A percentile compares a stretch with the other conserved stretches of the same genome.
These are phyloP conservation scores for Aureobasidium namibiae DNA, from an alignment of 2,329 filamentous ascomycete genomes.

Conservation along the genomic window DNA sequence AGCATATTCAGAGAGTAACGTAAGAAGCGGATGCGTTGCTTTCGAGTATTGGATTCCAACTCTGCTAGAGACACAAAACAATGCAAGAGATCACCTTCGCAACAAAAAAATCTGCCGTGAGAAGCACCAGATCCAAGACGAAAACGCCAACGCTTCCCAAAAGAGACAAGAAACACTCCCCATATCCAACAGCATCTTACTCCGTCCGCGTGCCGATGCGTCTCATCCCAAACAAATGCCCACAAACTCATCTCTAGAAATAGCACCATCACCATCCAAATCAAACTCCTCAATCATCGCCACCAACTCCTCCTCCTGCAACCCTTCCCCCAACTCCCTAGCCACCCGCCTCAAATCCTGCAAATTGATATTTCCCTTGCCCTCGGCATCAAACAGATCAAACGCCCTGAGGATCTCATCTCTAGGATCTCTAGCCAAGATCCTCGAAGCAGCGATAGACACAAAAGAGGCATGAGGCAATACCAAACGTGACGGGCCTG, in stretches of 20 bases:
- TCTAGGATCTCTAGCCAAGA: conserved; percentile 72
- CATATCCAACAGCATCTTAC: background rate
- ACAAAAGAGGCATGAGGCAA: conserved; percentile 67
- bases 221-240: conserved; percentile 51
- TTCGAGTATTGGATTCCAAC: too few relatives aligned
- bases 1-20: too few relatives aligned
- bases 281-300: conserved; percentile 99
- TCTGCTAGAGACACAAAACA: too few relatives aligned
- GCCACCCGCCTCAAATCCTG: conserved; percentile 83
- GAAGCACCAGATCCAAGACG: too few relatives aligned
- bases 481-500: conserved; percentile 53
- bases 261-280: conserved; percentile 79
- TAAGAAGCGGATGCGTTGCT: too few relatives aligned
- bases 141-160: background rate
- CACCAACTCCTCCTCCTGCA: conserved; percentile 84
- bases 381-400: conserved; percentile 82
- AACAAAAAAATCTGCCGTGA: too few relatives aligned
- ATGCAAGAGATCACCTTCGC: too few relatives aligned
- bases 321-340: conserved; percentile 80
- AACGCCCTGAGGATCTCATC: conserved; percentile 92
- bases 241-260: conserved; percentile 56
- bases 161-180: background rate
- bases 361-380: conserved; percentile 83
- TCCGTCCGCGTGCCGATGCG: too few relatives aligned
- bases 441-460: conserved; percentile 65